Base-by-base conservation (phyloP, 495 filamentous ascomycete genomes). In the Beverwykella pulmonaria region DNA sequence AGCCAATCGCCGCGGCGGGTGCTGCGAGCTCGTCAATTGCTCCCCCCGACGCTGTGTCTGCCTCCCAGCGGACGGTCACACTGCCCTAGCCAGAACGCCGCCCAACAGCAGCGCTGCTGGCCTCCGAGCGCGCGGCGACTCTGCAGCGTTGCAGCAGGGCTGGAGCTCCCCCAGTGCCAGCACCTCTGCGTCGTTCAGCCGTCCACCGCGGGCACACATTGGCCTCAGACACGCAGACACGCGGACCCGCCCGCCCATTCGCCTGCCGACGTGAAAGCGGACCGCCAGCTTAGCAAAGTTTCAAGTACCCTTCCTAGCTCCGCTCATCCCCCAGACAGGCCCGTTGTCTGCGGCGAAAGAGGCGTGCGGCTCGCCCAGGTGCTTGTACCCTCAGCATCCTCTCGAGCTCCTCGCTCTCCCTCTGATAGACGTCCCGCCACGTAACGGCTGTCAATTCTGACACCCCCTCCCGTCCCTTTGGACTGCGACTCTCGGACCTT, bases 21-120 rank as follows among this genome's bases (percentile, higher is more conserved):
- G 46, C 44, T 27, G 52, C 49, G 59, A 67, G 63, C 63, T 71
- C 63, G 57, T 52, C 68, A 71, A 57, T 49, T 62, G 46, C 68
- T 71, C 44, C 53, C n/a, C 15, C 63, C 53, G 60, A 67, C 68
- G 63, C 68, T 57, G 68, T 64, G 62, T 29, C 32, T 60, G 29
- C 58, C 22, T 27, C 53, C 39, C 65, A 52, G 52, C 30, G 12
- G 25, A 29, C 30, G 30, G 25, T 2, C 25, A 10, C 49, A 63
- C 47, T 41, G 61, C 30, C 61, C 61, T 48, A 27, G 47, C 41
- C 52, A 56, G 50, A 19, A 49, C 65, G 60, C 61, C 59, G 66
- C 53, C 55, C 39, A 61, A 34, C 32, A 34, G 32, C 50, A 58
- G 36, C 39, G 39, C 39, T 14, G 39, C 39, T 44, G 39, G 6